Evolutionary conservation across 2,329 filamentous ascomycete genomes (phyloP).

Genomic region (Neopestalotiopsis sp.): DNA sequence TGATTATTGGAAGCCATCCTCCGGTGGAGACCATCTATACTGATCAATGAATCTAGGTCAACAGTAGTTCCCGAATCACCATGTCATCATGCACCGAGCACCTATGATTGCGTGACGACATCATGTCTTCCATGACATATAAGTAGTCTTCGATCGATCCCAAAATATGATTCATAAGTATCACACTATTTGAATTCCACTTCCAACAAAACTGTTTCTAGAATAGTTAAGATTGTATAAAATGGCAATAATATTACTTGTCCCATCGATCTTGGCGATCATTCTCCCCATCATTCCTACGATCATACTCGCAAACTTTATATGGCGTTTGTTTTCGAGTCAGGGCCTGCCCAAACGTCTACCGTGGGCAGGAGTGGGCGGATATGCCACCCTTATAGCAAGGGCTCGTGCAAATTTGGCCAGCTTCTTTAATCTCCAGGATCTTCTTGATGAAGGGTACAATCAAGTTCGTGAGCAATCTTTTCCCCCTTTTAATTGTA

Average conservation of each 20-base stretch:
- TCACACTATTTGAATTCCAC: background rate
- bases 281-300: constrained; percentile 18
- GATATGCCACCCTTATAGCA: constrained; percentile 17
- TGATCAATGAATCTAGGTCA: background rate
- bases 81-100: background rate
- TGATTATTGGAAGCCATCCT: background rate
- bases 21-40: background rate
- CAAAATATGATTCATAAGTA: background rate
- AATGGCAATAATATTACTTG: background rate
- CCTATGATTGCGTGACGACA: background rate
- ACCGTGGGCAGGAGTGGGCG: constrained; percentile 33
- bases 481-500: no score
- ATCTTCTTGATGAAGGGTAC: constrained; percentile 36
- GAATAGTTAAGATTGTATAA: background rate
- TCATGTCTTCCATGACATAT: background rate
- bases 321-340: constrained; percentile 32
- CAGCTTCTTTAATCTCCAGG: constrained; percentile 33
- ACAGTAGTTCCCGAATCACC: background rate
- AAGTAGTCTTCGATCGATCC: background rate
- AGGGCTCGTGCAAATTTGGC: constrained; percentile 34
- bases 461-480: constrained; percentile 28
- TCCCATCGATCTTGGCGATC: background rate
- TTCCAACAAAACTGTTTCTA: background rate
- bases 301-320: constrained; percentile 27
- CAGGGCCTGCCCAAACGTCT: constrained; percentile 30